Percentiles rank a stretch among this genome's conserved stretches.
Conservation (phyloP, 192 early-diverging fungal genomes). For the Thamnidium elegans region DNA sequence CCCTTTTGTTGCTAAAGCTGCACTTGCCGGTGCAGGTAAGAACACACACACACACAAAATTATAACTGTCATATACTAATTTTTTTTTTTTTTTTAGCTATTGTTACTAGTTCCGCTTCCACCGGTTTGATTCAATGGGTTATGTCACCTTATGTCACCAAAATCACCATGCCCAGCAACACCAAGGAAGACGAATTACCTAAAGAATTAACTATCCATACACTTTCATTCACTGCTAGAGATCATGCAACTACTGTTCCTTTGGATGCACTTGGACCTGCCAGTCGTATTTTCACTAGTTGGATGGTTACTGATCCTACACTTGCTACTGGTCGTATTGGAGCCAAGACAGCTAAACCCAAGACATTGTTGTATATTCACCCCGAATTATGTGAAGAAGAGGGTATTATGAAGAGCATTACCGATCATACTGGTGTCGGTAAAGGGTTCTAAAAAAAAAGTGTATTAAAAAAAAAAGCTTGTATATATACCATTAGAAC, state of each 20-base stretch:
- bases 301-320: conserved; percentile 41
- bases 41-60: background rate
- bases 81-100: conserved; percentile 23
- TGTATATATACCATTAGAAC: too few relatives aligned
- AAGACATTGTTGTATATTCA: conserved; percentile 50
- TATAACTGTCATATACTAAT: background rate
- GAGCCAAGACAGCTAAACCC: conserved; percentile 34
- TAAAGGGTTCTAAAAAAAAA: conserved; percentile 19
- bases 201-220: conserved; percentile 29
- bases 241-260: conserved; percentile 50
- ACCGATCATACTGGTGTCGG: conserved; percentile 18
- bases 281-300: conserved; percentile 54
- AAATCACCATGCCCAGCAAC: conserved; percentile 34
- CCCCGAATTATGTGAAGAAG: conserved; percentile 39
- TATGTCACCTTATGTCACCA: conserved; percentile 55
- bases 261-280: conserved; percentile 43
- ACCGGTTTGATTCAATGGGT: conserved; percentile 59
- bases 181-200: conserved; percentile 7
- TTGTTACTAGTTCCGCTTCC: conserved; percentile 53
- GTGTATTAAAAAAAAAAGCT: too few relatives aligned
- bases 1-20: conserved; percentile 41
- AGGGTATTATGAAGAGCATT: conserved; percentile 23
- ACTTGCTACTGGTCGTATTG: conserved; percentile 30
- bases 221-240: conserved; percentile 41
- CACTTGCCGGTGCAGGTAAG: conserved; percentile 48